Evolutionary conservation across 352 stramenopile genomes (phyloP), one percentile per base, ranked within the genome.

Genomic region (Phytophthora meadii): DNA sequence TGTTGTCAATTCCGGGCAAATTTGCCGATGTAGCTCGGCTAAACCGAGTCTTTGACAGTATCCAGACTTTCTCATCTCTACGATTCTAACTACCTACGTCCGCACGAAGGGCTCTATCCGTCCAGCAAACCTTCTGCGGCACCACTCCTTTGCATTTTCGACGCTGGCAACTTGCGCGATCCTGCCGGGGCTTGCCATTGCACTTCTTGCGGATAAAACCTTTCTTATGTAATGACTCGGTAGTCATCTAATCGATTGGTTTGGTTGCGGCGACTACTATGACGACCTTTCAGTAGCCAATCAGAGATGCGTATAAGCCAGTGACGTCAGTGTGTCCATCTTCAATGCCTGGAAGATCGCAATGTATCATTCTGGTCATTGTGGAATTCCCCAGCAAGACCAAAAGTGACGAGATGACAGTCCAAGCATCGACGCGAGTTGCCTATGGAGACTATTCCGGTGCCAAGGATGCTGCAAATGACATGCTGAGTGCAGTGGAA

Each of bases 211-310:
- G 19, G 19, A 22, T 22, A 22, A 22, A 22, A 22, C 19, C 19
- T 22, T 22, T 22, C 19, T 22, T 22, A 22, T 22, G 22, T 22
- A 22, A 19, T 19, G 19, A 19, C 19, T 19, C 19, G 19, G 22
- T 2, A 22, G 0, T 68, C 52, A 68, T 68, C 61, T 45, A 55
- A 63, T 57, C 61, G 19, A 3, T 28, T 14, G 37, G 61, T 63
- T 68, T 68, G 61, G 61, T 57, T 30, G 4, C 28, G 28, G 22
- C 32, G 53, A 64, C 59, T 68, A 50, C 27, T 32, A 8, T 19
- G n/a, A 51, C 61, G 37, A 2, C 53, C 42, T 45, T 69, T 51
- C 28, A 3, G 2, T n/a, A 52, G 44, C 63, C 63, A 71, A 71
- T 65, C 63, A 55, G 19, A 71, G 40, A 1, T 17, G 42, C 1